Evolutionary conservation across 805 yeast species (phyloP).

Genomic region (Priceomyces carsonii): DNA sequence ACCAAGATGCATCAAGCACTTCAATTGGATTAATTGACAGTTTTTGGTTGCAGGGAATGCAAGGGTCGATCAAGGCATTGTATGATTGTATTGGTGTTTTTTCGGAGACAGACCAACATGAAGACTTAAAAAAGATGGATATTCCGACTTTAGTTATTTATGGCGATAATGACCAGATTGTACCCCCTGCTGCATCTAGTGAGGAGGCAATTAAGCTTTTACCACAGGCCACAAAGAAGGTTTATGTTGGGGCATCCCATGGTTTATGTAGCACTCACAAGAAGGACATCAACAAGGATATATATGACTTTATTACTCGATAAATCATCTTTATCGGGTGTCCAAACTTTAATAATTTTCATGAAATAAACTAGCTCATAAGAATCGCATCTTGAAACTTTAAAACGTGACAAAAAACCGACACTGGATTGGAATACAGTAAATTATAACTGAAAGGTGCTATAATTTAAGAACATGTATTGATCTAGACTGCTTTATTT

Average conservation of each 20-base stretch:
- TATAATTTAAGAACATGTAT: too few relatives aligned
- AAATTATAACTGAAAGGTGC: too few relatives aligned
- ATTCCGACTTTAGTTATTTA: slow-evolving; percentile 16
- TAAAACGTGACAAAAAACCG: too few relatives aligned
- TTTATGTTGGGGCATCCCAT: slow-evolving; percentile 13
- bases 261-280: slow-evolving; percentile 16
- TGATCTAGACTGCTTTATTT: too few relatives aligned
- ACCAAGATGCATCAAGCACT: slow-evolving; percentile 7
- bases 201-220: slow-evolving; percentile 14
- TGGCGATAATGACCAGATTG: slow-evolving; percentile 16
- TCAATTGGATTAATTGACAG: slow-evolving; percentile 13
- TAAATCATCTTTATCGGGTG: too few relatives aligned
- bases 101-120: slow-evolving; percentile 15
- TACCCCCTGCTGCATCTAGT: slow-evolving; percentile 15
- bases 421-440: too few relatives aligned
- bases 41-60: slow-evolving; percentile 18
- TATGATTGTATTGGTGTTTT: slow-evolving; percentile 15
- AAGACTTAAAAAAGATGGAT: slow-evolving; percentile 13
- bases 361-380: too few relatives aligned
- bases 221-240: slow-evolving; percentile 11
- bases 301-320: slow-evolving; percentile 12
- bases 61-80: slow-evolving; percentile 15
- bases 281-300: slow-evolving; percentile 11
- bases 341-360: too few relatives aligned
- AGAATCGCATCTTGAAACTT: too few relatives aligned